phyloP scores from a whole-genome alignment of 163 green algal genomes.

The Scenedesmus sp. region DNA sequence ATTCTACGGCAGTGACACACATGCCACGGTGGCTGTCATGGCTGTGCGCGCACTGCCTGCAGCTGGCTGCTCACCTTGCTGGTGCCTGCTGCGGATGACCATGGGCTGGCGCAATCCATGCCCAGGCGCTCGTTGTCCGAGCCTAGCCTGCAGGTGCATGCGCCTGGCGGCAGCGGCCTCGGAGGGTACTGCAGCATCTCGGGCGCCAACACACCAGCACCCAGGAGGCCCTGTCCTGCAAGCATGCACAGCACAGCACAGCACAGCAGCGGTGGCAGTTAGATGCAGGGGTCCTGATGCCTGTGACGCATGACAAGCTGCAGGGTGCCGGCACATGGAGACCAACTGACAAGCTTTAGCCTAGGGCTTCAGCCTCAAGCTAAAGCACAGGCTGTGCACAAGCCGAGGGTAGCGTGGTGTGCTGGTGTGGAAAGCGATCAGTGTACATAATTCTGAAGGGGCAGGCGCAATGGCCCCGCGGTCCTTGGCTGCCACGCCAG shows the following conservation, averaged over 20 bases:
- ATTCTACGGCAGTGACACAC: not conserved
- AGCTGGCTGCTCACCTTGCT: not conserved
- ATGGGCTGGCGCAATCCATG: slow-evolving; percentile 30
- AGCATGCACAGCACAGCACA: not conserved
- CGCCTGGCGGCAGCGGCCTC: not conserved
- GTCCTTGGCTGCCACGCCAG: not conserved
- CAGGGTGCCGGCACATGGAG: no score
- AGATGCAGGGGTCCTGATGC: not conserved
- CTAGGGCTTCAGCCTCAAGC: no score
- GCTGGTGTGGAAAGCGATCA: no score
- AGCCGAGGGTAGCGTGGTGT: no score
- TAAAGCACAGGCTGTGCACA: no score
- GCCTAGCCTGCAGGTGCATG: slow-evolving; percentile 13
- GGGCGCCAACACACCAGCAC: not conserved
- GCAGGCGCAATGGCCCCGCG: no score
- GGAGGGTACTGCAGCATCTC: slow-evolving; percentile 14
- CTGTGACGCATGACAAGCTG: no score
- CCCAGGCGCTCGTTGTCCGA: not conserved
- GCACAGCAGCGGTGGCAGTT: not conserved
- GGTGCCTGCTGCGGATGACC: not conserved
- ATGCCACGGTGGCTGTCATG: not conserved
- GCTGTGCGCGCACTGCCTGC: not conserved
- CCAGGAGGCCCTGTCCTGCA: not conserved
- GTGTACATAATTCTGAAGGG: no score
- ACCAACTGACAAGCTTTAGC: no score